phyloP scores from a whole-genome alignment of 352 stramenopile species.

The Phytophthora citricola region DNA sequence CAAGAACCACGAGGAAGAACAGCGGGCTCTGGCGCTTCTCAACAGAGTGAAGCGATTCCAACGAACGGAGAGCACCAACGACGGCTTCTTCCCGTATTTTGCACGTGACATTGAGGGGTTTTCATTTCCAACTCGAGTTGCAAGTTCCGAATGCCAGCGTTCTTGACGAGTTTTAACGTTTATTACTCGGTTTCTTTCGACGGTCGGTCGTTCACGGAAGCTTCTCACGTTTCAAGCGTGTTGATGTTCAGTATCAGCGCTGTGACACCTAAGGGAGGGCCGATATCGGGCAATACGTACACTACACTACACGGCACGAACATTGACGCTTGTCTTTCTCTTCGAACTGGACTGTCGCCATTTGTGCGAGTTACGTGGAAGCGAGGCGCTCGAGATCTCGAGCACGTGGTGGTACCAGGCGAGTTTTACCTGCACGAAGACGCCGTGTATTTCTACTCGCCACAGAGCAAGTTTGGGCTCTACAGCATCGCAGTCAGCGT shows the following conservation, averaged over 20 bases:
- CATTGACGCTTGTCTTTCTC: slow-evolving; percentile 58
- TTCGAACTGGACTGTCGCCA: slow-evolving; percentile 28
- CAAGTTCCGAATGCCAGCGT: slow-evolving; percentile 48
- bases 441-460: slow-evolving; percentile 77
- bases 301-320: slow-evolving; percentile 65
- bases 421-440: slow-evolving; percentile 74
- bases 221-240: slow-evolving; percentile 38
- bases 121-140: slow-evolving; percentile 52
- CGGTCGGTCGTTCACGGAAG: slow-evolving; percentile 52
- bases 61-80: slow-evolving; percentile 18
- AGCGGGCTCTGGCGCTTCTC: slow-evolving; percentile 35
- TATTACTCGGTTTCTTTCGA: slow-evolving; percentile 75
- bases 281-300: slow-evolving; percentile 79
- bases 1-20: slow-evolving; percentile 35
- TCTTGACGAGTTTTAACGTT: slow-evolving; percentile 65
- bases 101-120: slow-evolving; percentile 41
- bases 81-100: slow-evolving; percentile 55
- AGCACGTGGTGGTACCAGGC: slow-evolving; percentile 56
- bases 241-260: slow-evolving; percentile 63
- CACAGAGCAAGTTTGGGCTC: slow-evolving; percentile 78
- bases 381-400: slow-evolving; percentile 61
- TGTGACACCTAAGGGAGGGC: slow-evolving; percentile 62
- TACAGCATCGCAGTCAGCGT: slow-evolving; percentile 68
- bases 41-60: slow-evolving; percentile 43
- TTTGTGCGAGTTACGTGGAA: slow-evolving; percentile 67